phyloP scores from a whole-genome alignment of 2,329 filamentous ascomycete species.

The Curvularia sp. region DNA sequence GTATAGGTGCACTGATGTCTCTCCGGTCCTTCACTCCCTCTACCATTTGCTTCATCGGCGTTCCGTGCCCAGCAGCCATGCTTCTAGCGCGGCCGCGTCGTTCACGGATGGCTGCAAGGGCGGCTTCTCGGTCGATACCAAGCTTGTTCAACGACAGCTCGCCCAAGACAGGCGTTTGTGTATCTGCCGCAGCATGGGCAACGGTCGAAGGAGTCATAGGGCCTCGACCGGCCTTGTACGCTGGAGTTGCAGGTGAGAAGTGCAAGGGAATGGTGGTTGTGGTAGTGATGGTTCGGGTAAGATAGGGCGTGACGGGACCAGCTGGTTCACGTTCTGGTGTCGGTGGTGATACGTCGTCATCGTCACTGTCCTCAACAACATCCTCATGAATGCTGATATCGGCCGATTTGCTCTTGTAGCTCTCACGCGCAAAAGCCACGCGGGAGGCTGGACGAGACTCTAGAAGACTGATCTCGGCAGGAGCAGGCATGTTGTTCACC shows the following conservation, averaged over 20 bases:
- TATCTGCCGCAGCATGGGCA: conserved; percentile 43
- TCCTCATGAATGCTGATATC: conserved; percentile 45
- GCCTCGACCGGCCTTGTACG: conserved; percentile 34
- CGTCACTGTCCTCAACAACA: conserved; percentile 41
- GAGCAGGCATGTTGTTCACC: conserved; percentile 29
- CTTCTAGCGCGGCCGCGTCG: conserved; percentile 74
- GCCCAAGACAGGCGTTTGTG: conserved; percentile 41
- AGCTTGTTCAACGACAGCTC: conserved; percentile 46
- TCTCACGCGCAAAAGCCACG: conserved; percentile 18
- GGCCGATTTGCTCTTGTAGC: conserved; percentile 24
- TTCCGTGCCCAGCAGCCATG: conserved; percentile 68
- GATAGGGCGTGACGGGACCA: conserved; percentile 42
- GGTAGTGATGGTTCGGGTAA: conserved; percentile 55
- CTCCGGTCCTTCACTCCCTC: conserved; percentile 57
- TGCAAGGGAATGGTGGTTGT: conserved; percentile 59
- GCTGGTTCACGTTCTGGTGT: conserved; percentile 31
- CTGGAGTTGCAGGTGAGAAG: conserved; percentile 53
- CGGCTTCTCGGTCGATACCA: conserved; percentile 69
- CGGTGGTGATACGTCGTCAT: conserved; percentile 34
- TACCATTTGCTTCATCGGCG: conserved; percentile 67
- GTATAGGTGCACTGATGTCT: conserved; percentile 57
- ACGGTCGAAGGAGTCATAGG: conserved; percentile 48
- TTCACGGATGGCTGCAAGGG: conserved; percentile 76
- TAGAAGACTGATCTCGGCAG: conserved; percentile 20
- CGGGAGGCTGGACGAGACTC: conserved; percentile 15